A percentile compares a stretch with the other conserved stretches of the same genome.
Evolutionary conservation across 768 basidiomycete species (phyloP).

Genomic region (Kwoniella botswanensis): DNA sequence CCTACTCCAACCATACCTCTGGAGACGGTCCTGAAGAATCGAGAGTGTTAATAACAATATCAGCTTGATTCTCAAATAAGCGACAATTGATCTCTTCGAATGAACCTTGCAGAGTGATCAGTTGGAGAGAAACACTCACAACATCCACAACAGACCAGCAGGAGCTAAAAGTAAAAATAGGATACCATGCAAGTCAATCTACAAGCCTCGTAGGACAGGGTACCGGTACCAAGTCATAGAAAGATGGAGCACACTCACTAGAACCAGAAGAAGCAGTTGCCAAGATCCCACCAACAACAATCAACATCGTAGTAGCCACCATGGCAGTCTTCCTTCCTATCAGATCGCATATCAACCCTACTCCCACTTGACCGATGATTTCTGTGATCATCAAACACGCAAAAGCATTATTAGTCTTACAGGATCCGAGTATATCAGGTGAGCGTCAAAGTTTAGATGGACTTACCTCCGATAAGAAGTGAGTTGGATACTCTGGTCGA

Average conservation of each 20-base stretch:
- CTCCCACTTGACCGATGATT: slow-evolving; percentile 56
- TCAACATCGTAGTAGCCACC: slow-evolving; percentile 70
- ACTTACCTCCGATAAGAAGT: slow-evolving; percentile 69
- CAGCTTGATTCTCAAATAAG: too few species aligned
- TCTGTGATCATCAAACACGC: slow-evolving; percentile 8
- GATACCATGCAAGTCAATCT: not conserved
- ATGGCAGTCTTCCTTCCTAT: slow-evolving; percentile 78
- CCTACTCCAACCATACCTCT: slow-evolving; percentile 66
- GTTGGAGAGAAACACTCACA: slow-evolving; percentile 45
- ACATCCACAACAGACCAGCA: slow-evolving; percentile 72
- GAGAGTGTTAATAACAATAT: not conserved
- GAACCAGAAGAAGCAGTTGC: slow-evolving; percentile 72
- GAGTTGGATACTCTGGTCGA: slow-evolving; percentile 75
- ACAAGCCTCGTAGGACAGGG: not conserved
- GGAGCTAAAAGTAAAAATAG: slow-evolving; percentile 34
- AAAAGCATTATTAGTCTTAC: too few species aligned
- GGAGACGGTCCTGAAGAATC: slow-evolving; percentile 62
- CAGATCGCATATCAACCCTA: slow-evolving; percentile 74
- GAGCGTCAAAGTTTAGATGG: slow-evolving; percentile 40
- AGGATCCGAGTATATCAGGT: not conserved
- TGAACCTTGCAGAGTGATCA: too few species aligned
- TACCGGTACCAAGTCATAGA: too few species aligned
- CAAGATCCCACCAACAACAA: slow-evolving; percentile 72
- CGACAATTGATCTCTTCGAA: too few species aligned
- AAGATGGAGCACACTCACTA: slow-evolving; percentile 58